Base-by-base conservation (phyloP, 805 yeast species). In the Pichia membranifaciens region DNA sequence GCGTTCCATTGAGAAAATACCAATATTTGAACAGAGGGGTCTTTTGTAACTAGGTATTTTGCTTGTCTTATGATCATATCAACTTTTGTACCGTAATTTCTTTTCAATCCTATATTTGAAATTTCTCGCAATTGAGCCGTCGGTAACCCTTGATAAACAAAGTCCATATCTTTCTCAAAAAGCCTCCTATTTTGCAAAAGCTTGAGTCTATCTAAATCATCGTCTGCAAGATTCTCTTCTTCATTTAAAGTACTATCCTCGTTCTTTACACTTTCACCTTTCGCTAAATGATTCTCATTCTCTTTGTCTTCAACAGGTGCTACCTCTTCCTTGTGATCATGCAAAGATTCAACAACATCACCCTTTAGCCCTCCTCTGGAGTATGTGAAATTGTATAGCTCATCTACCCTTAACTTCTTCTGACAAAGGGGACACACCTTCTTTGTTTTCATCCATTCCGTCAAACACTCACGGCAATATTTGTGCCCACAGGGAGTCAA, bases 401-500 rank as follows among this genome's bases (percentile, higher is more conserved):
- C 84, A 4, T 70, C 64, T 8, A 58, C 52, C 21, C 63, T 64
- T 16, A 87, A 67, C 1, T 53, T 53, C 2, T 74, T 66, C 51
- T 87, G 87, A 66, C 99, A 93, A 54, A 89, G 71, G 0, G 99
- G 98, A 64, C 99, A 93, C 2, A 69, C 65, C 1, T 66, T 60
- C 35, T 75, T 75, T 15, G 69, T 69, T 18, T 64, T 66, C 49
- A 55, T 55, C 99, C 99, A 93, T 46, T 73, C 80, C 17, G 68
- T 73, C 33, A 93, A 69, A 62, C 99, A 93, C 1, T 78, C 85
- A 48, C 79, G 76, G 61, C 99, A 93, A 60, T 84, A 93, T 55
- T 81, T 81, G 65, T 93, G 99, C 0, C 98, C 98, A 72, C 99
- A 93, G 9, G 80, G 80, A 0, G 96, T 84, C 47, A 93, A 69